Evolutionary conservation across 2,329 filamentous ascomycete species (phyloP).

Genomic region (Ophiocordyceps polyrhachis-furcata): DNA sequence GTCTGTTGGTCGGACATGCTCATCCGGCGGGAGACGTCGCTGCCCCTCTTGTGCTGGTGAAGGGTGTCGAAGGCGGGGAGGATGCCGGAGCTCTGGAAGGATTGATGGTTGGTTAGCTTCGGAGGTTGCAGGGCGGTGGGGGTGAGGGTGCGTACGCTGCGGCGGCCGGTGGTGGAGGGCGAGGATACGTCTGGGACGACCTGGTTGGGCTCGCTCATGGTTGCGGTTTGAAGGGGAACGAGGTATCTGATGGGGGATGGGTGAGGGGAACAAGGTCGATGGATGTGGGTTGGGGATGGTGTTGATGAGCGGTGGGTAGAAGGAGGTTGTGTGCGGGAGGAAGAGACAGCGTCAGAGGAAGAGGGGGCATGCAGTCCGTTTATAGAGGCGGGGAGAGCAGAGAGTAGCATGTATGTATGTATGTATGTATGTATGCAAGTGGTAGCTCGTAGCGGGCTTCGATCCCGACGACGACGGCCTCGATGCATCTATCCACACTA

Average conservation of each 20-base stretch:
- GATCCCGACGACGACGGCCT: too few relatives aligned
- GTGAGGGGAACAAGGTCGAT: too few relatives aligned
- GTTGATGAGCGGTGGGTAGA: background rate
- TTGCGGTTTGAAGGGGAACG: conserved; percentile 2
- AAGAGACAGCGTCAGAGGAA: too few relatives aligned
- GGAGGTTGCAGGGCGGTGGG: background rate
- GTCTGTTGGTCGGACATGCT: conserved; percentile 35
- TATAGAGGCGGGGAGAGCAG: too few relatives aligned
- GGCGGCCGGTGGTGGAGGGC: background rate
- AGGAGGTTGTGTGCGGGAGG: too few relatives aligned
- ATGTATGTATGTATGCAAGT: too few relatives aligned
- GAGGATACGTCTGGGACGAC: background rate
- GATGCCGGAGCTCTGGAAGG: conserved; percentile 28
- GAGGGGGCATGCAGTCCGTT: too few relatives aligned
- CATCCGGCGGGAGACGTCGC: conserved; percentile 27
- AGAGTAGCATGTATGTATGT: too few relatives aligned
- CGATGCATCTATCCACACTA: too few relatives aligned
- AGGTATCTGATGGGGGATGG: too few relatives aligned
- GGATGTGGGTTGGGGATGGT: background rate
- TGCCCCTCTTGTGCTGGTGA: conserved; percentile 26
- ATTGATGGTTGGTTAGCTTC: too few relatives aligned
- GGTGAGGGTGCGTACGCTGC: background rate
- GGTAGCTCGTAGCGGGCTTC: too few relatives aligned
- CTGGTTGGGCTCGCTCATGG: conserved; percentile 13
- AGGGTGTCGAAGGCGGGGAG: conserved; percentile 31